Evolutionary conservation across 768 basidiomycete genomes (phyloP).

Genomic region (Cystobasidium tubakii): DNA sequence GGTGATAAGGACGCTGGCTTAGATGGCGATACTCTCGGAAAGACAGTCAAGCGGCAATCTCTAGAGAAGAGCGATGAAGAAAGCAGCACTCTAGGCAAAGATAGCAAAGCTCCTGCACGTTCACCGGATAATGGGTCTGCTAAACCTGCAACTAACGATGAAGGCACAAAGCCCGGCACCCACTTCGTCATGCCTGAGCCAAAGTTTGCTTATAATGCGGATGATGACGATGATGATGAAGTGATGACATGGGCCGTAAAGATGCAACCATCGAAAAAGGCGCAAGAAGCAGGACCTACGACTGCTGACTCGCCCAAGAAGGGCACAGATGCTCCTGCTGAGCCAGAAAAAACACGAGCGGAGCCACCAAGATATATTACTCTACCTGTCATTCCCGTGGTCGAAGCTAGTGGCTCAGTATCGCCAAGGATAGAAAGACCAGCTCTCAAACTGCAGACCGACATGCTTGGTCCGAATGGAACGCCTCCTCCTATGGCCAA

Average conservation of each 20-base stretch:
- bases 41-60: background rate
- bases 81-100: slow-evolving; percentile 14
- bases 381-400: background rate
- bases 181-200: background rate
- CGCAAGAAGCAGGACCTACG: slow-evolving; percentile 13
- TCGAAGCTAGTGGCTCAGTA: background rate
- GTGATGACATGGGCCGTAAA: slow-evolving; percentile 38
- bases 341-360: background rate
- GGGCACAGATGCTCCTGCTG: background rate
- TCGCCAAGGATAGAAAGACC: slow-evolving; percentile 26
- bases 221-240: slow-evolving; percentile 37
- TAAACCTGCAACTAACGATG: background rate
- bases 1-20: background rate
- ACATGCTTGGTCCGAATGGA: slow-evolving; percentile 12
- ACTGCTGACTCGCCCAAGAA: background rate
- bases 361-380: background rate
- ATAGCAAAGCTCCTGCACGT: background rate
- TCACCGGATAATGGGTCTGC: background rate
- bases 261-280: slow-evolving; percentile 26
- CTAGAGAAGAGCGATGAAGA: slow-evolving; percentile 7
- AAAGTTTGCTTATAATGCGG: slow-evolving; percentile 20
- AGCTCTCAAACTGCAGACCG: slow-evolving; percentile 25
- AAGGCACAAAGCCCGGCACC: background rate
- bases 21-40: slow-evolving; percentile 1
- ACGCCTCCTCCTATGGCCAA: background rate